Evolutionary conservation across 2,329 filamentous ascomycete genomes (phyloP), one percentile per base, ranked within the genome.

Genomic region (Alternaria dauci): DNA sequence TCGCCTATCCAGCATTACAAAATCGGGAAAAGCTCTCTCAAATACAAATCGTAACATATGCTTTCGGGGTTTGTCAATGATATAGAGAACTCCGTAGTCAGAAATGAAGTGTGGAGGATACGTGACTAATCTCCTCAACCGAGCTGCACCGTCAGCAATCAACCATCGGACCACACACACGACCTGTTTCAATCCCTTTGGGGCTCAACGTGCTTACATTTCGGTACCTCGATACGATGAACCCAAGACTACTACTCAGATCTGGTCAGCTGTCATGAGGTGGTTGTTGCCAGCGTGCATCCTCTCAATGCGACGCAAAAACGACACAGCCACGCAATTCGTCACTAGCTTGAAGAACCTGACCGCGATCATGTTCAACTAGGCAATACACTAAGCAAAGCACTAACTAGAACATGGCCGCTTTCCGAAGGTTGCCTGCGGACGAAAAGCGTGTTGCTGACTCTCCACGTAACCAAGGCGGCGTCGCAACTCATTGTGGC

Each of bases 281-380:
- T 39, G 20, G 8, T 39, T 9, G 2, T 20, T 39, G 38, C 38
- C 3, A 39, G 9, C 0, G n/a, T 20, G 38, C 38, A 16, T 8
- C 8, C 8, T 16, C 26, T 5, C 6, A 20, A 20, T 12, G 9
- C 39, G 9, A 14, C 8, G 36, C 23, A 4, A 11, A 6, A 18
- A 25, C 23, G 14, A 23, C 32, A 47, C 52, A 47, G 52, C 52
- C 52, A 46, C 25, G 16, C 8, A 34, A 26, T 46, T 55, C 41
- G 52, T 55, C 52, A 30, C 20, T 42, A 38, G n/a, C 32, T 16
- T 4, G 11, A 14, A 2, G 2, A 42, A 23, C 18, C 4, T 16
- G 39, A 42, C 9, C 39, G 20, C 20, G 18, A 11, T 42, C 5
- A 23, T 25, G 12, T 42, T 2, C 0, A 18, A 42, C 20, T 42